phyloP scores from a whole-genome alignment of 164 flowering plant species.

The Nymphaea colorata region DNA sequence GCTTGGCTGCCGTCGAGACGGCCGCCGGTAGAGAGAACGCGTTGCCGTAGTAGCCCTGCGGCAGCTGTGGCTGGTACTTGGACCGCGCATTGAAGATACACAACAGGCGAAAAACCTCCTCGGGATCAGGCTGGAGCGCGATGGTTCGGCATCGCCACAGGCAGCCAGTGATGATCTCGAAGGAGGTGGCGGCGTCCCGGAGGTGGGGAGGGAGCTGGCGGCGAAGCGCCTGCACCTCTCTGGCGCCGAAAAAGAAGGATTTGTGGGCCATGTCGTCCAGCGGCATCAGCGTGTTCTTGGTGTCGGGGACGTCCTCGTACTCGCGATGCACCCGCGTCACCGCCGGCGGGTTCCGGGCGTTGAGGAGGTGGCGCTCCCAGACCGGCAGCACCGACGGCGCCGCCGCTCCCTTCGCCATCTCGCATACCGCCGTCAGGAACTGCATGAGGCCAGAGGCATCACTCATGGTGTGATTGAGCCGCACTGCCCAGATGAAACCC shows the following conservation, averaged over 20 bases:
- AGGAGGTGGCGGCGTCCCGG: conserved; percentile 5
- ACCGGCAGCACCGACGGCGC: conserved; percentile 20
- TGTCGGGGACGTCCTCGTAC: conserved; percentile 11
- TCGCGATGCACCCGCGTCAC: conserved; percentile 13
- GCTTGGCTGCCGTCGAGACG: conserved; percentile 6
- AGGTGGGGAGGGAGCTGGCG: conserved; percentile 9
- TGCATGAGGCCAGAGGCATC: conserved; percentile 21
- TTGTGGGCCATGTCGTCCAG: conserved; percentile 13
- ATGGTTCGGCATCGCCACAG: conserved; percentile 28
- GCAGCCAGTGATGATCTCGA: conserved; percentile 23
- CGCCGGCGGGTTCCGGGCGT: conserved; percentile 15
- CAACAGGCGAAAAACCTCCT: conserved; percentile 14
- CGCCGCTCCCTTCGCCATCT: conserved; percentile 14
- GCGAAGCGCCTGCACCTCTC: conserved; percentile 9
- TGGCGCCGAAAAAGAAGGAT: conserved; percentile 21
- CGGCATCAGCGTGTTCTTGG: conserved; percentile 4
- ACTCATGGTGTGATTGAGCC: conserved; percentile 25
- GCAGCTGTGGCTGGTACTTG: conserved; percentile 7
- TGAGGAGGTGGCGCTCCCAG: conserved; percentile 17
- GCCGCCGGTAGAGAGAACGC: conserved; percentile 13
- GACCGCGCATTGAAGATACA: conserved; percentile 12
- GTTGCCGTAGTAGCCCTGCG: conserved; percentile 22
- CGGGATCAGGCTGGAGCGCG: conserved; percentile 14
- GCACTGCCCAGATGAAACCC: conserved; percentile 21
- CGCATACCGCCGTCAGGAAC: conserved; percentile 20